phyloP scores from a whole-genome alignment of 768 basidiomycete genomes.

The Neoboletus subvelutipes region DNA sequence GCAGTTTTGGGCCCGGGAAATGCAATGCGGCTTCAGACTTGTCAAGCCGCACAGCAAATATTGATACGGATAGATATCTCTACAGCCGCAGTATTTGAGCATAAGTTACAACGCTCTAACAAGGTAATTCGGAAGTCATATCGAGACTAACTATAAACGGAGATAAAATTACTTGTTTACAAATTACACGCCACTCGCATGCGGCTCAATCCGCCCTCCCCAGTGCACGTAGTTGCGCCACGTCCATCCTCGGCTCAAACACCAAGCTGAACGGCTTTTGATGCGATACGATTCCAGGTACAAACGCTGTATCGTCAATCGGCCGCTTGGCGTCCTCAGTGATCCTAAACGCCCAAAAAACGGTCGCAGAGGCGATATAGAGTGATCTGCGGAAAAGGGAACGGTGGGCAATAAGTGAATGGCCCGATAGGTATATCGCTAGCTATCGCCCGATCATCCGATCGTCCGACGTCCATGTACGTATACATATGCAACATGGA shows the following conservation, averaged over 20 bases:
- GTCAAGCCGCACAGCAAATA: no score
- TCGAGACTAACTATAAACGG: no score
- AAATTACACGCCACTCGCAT: no score
- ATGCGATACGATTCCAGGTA: conserved; percentile 61
- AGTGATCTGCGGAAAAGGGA: conserved; percentile 43
- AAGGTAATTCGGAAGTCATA: no score
- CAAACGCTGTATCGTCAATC: conserved; percentile 62
- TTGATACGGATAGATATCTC: no score
- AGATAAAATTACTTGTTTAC: no score
- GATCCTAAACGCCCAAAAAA: conserved; percentile 65
- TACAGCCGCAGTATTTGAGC: no score
- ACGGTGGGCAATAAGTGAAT: neutral
- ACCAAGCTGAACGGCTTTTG: conserved; percentile 57
- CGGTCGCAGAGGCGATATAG: conserved; percentile 58
- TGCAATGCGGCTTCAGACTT: no score
- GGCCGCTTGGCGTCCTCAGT: conserved; percentile 46
- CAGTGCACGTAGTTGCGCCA: conserved; percentile 7
- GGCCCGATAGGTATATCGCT: no score
- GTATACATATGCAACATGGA: neutral
- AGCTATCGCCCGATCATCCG: no score
- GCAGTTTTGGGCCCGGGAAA: no score
- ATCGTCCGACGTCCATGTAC: neutral
- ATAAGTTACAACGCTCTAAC: no score
- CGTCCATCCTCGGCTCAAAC: conserved; percentile 49
- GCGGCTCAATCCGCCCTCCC: neutral